Percentiles rank a stretch among this genome's conserved stretches.
These are phyloP conservation scores for Corynascus novoguineensis DNA, from an alignment of 495 filamentous ascomycete species.

Conservation along the genomic window DNA sequence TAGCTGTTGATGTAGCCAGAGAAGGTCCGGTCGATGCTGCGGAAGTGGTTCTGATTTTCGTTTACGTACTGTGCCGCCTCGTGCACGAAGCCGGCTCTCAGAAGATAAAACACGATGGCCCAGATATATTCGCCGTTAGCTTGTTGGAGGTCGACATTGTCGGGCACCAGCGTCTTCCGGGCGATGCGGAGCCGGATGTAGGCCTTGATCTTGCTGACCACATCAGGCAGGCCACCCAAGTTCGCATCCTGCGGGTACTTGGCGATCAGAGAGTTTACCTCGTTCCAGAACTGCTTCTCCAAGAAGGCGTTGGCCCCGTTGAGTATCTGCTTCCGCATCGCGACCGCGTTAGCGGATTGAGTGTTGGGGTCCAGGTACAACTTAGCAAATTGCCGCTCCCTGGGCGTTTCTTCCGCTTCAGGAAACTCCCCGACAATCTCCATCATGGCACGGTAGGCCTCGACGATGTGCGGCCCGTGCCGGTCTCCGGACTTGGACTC, in stretches of 20 bases:
- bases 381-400: conserved; percentile 69
- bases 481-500: conserved; percentile 61
- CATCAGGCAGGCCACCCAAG: conserved; percentile 80
- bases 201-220: conserved; percentile 82
- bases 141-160: conserved; percentile 65
- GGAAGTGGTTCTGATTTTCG: conserved; percentile 68
- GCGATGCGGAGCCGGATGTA: conserved; percentile 74
- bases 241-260: conserved; percentile 85
- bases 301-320: conserved; percentile 69
- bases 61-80: conserved; percentile 85
- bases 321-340: conserved; percentile 67
- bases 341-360: conserved; percentile 53
- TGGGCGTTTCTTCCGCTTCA: conserved; percentile 50
- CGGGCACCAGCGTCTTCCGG: conserved; percentile 72
- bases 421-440: conserved; percentile 64
- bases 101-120: conserved; percentile 89
- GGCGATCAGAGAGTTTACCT: conserved; percentile 66
- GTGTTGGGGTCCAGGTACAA: conserved; percentile 67
- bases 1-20: conserved; percentile 82
- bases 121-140: conserved; percentile 81
- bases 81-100: conserved; percentile 74
- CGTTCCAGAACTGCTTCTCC: conserved; percentile 65
- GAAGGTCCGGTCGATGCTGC: conserved; percentile 85
- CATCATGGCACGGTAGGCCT: conserved; percentile 73
- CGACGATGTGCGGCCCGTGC: conserved; percentile 61